These are phyloP conservation scores for Boletus huronensis DNA, from an alignment of 768 basidiomycete species.

Conservation along the genomic window DNA sequence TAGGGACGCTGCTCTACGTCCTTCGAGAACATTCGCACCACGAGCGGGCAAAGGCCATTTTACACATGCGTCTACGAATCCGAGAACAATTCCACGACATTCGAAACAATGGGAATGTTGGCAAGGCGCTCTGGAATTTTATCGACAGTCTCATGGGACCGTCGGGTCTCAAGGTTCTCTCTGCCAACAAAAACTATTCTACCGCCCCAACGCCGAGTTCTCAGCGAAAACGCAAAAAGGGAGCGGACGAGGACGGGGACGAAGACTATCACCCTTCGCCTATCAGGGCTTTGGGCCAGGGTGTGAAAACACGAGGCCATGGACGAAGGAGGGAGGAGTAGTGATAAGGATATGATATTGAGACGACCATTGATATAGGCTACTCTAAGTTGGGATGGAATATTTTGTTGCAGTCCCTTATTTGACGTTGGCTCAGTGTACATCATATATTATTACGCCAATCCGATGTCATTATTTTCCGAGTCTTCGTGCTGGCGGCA, in stretches of 20 bases:
- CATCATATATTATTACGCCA: background rate
- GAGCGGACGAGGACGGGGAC: conserved; percentile 35
- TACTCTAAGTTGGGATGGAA: background rate
- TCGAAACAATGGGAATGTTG: conserved; percentile 55
- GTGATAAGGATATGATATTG: background rate
- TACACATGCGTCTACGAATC: conserved; percentile 52
- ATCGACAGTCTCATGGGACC: conserved; percentile 42
- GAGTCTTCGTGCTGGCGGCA: background rate
- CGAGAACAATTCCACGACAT: conserved; percentile 60
- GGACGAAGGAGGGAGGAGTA: conserved; percentile 23
- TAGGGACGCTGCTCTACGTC: conserved; percentile 66
- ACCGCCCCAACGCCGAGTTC: conserved; percentile 7
- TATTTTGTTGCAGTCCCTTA: background rate
- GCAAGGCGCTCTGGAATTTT: conserved; percentile 55
- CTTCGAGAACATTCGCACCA: conserved; percentile 41
- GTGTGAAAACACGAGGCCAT: conserved; percentile 40
- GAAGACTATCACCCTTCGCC: conserved; percentile 48
- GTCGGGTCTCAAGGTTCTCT: conserved; percentile 29
- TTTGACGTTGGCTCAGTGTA: background rate
- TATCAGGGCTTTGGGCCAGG: conserved; percentile 37
- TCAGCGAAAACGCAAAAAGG: conserved; percentile 32
- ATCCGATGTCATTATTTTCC: background rate
- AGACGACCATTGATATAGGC: background rate
- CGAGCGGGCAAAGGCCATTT: conserved; percentile 53
- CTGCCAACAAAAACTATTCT: conserved; percentile 17